Evolutionary conservation across 306 rosid genomes (phyloP), one percentile per base, ranked within the genome.

Genomic region (Amphicarpaea edgeworthii): DNA sequence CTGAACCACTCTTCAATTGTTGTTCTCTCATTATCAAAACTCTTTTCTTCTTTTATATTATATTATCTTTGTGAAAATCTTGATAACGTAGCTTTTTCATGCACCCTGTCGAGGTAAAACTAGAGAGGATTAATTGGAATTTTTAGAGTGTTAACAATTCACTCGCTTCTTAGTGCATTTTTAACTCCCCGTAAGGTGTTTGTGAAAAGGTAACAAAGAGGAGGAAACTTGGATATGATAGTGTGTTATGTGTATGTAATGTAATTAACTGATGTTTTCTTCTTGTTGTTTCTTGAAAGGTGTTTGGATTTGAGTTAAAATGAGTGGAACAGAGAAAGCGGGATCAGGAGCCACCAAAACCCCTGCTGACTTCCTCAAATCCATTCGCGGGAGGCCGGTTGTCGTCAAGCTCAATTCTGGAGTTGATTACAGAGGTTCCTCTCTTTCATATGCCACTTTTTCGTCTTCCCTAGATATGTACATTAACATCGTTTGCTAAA

Each of bases 351-450:
- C 93, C 64, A 93, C 98, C 0, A 93, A 93, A 83, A 93, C 96
- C 24, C 98, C 97, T 0, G 97, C 97, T 0, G 97, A 93, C 86
- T 93, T 93, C 64, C 97, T 93, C 70, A 93, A 93, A 65, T 91
- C 98, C 41, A 93, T 93, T 73, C 96, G 98, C 0, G 98, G 98
- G 26, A 93, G 93, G 42, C 98, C 98, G 0, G 98, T 93, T 74
- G 98, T 93, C 21, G 98, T 93, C 7, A 93, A 93, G 80, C 88
- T 93, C 69, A 93, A 93, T 79, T 93, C 98, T 23, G 98, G 98
- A 5, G 98, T 93, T 28, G 98, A 93, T 61, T 93, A 93, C 68
- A 78, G 98, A 88, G 98, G 98, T 93, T 38, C 28, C 30, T 47
- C 47, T 15, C 67, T 65, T 24, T 6, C n/a, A 8, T 54, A 24